phyloP scores from a whole-genome alignment of 1,139 yeast species.

The Scheffersomyces titani region DNA sequence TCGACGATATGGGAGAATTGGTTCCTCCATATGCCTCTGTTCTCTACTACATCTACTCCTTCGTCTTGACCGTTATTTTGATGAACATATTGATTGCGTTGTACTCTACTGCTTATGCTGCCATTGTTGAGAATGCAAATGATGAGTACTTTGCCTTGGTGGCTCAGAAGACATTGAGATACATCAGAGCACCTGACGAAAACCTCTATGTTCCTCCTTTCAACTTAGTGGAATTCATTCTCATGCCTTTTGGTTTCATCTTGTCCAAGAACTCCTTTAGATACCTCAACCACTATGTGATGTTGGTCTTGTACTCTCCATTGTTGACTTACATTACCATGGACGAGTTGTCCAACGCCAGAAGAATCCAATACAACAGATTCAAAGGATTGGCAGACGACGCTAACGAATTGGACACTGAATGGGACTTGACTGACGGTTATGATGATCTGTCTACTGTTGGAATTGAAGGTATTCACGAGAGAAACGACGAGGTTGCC shows the following conservation, averaged over 20 bases:
- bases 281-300: conserved; percentile 49
- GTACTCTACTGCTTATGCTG: conserved; percentile 80
- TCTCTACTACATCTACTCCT: conserved; percentile 74
- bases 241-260: conserved; percentile 38
- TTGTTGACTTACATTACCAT: conserved; percentile 59
- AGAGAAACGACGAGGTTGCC: conserved; percentile 35
- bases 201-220: conserved; percentile 86
- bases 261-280: conserved; percentile 28
- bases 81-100: conserved; percentile 83
- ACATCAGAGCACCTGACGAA: conserved; percentile 86
- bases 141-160: conserved; percentile 84
- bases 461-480: conserved; percentile 44
- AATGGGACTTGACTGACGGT: conserved; percentile 86
- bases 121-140: conserved; percentile 78
- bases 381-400: conserved; percentile 69
- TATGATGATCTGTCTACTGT: conserved; percentile 40
- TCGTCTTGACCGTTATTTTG: conserved; percentile 70
- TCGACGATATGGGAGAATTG: conserved; percentile 66
- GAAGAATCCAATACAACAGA: conserved; percentile 72
- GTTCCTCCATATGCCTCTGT: conserved; percentile 85
- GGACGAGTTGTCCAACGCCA: conserved; percentile 66
- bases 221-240: conserved; percentile 64
- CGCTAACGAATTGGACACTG: conserved; percentile 75
- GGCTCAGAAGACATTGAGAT: conserved; percentile 80
- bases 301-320: conserved; percentile 72